Conservation (phyloP, 331 rosid genomes). For the Malus hybrid region DNA sequence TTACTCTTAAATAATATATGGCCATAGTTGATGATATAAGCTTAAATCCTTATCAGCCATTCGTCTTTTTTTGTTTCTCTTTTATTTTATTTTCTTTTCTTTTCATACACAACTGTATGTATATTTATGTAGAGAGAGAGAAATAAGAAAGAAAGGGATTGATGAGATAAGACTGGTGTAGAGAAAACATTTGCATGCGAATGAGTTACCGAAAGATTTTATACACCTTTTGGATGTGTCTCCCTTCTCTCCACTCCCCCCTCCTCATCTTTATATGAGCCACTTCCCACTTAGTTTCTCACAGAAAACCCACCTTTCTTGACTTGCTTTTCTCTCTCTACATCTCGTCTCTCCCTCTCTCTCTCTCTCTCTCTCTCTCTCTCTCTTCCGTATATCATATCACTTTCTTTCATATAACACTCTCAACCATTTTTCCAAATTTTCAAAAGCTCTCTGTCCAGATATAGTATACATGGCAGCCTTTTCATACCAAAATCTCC, state of each 20-base stretch:
- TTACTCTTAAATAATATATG: background rate
- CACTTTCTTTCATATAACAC: slow-evolving; percentile 16
- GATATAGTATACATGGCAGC: slow-evolving; percentile 38
- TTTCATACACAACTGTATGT: background rate
- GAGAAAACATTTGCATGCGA: slow-evolving; percentile 29
- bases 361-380: no score
- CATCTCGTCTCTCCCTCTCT: no score
- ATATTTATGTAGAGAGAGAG: background rate
- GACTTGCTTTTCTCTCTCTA: background rate
- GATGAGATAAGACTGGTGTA: slow-evolving; percentile 37
- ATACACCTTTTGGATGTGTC: slow-evolving; percentile 5
- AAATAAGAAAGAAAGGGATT: background rate
- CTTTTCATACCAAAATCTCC: slow-evolving; percentile 31
- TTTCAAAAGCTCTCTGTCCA: slow-evolving; percentile 12
- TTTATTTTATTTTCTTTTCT: background rate
- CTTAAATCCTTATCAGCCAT: background rate
- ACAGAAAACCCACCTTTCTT: slow-evolving; percentile 30
- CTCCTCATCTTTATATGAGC: slow-evolving; percentile 34
- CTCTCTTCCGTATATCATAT: slow-evolving; percentile 7
- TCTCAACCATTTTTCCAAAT: slow-evolving; percentile 1
- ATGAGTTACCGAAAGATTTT: slow-evolving; percentile 11
- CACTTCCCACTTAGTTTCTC: slow-evolving; percentile 20
- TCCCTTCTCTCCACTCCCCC: background rate
- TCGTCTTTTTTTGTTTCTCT: background rate
- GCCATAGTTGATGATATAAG: background rate